Conservation (phyloP, 2,329 filamentous ascomycete genomes). For the Coniella lustricola region DNA sequence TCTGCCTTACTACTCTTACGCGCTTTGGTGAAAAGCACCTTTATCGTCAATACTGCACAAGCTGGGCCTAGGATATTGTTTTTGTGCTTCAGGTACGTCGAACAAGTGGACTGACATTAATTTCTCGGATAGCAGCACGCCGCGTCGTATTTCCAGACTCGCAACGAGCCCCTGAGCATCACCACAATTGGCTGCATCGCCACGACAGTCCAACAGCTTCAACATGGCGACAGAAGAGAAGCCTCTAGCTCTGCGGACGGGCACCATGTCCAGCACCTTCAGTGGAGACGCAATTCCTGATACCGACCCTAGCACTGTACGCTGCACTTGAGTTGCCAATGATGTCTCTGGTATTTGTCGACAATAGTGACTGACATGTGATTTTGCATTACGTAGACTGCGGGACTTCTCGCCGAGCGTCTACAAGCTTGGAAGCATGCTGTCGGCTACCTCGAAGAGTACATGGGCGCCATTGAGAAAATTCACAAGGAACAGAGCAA, state of each 20-base stretch:
- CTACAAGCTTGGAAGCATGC: slow-evolving; percentile 95
- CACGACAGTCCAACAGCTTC: neutral
- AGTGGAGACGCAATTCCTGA: slow-evolving; percentile 55
- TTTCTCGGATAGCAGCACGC: neutral
- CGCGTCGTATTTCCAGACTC: neutral
- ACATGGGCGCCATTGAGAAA: slow-evolving; percentile 79
- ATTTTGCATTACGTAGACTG: slow-evolving; percentile 45
- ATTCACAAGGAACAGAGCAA: slow-evolving; percentile 78
- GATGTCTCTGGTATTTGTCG: neutral
- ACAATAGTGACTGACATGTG: neutral
- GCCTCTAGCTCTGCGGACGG: slow-evolving; percentile 18
- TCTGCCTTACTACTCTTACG: neutral
- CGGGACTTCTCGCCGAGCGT: slow-evolving; percentile 76
- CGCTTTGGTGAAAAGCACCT: too few species aligned
- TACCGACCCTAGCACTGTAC: slow-evolving; percentile 50
- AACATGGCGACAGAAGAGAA: slow-evolving; percentile 13
- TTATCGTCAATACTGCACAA: neutral
- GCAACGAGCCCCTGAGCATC: neutral
- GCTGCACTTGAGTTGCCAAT: slow-evolving; percentile 20
- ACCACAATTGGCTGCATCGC: neutral
- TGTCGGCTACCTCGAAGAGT: slow-evolving; percentile 84
- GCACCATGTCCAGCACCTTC: slow-evolving; percentile 29
- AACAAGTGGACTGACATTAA: neutral
- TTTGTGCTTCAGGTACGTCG: slow-evolving; percentile 5
- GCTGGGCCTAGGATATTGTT: neutral